Conservation (phyloP, 2,329 filamentous ascomycete species). For the Epichloe coenophiala region DNA sequence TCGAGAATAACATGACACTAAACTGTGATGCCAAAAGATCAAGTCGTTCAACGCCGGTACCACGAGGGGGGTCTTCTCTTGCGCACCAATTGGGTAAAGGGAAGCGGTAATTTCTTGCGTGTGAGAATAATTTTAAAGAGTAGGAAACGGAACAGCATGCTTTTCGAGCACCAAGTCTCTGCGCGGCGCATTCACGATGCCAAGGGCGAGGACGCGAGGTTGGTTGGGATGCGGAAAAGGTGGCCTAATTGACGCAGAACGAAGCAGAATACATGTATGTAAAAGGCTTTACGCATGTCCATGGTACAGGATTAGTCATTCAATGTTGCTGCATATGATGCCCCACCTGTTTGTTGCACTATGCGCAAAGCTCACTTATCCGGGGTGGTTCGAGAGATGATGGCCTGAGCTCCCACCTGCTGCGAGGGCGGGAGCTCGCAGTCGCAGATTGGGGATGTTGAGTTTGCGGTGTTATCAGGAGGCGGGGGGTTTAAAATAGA, state of each 20-base stretch:
- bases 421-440: no score
- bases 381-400: no score
- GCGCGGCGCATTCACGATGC: neutral
- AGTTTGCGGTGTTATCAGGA: no score
- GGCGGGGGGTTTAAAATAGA: no score
- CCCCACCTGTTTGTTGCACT: neutral
- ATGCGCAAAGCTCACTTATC: neutral
- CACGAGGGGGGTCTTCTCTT: constrained; percentile 8
- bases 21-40: constrained; percentile 1
- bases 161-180: neutral
- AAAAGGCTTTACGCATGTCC: neutral
- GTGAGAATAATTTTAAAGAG: neutral
- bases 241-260: neutral
- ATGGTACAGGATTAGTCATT: neutral
- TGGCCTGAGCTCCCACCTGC: no score
- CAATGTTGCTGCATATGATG: neutral
- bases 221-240: neutral
- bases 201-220: neutral
- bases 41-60: constrained; percentile 5
- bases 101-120: neutral
- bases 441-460: no score
- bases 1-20: neutral
- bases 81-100: constrained; percentile 6
- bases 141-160: neutral
- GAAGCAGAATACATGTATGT: neutral